Evolutionary conservation across 768 basidiomycete species (phyloP).

Genomic region (Kwoniella newhampshirensis): DNA sequence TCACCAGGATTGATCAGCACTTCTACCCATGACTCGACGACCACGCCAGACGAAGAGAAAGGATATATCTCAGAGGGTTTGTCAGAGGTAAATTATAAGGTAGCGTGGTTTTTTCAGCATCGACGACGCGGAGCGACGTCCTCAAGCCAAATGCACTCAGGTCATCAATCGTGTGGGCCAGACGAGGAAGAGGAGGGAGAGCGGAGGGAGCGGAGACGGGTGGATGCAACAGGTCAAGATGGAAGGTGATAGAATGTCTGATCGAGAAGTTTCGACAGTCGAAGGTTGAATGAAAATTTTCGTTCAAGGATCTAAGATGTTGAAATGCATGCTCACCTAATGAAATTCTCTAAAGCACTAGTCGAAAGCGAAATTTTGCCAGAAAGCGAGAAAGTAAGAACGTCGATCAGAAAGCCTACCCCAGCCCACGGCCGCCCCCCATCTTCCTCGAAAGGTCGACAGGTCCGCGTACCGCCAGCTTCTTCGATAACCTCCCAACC

Average conservation of each 20-base stretch:
- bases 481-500: constrained; percentile 40
- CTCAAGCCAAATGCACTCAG: constrained; percentile 53
- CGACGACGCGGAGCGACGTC: constrained; percentile 27
- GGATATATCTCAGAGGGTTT: not conserved
- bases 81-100: constrained; percentile 27
- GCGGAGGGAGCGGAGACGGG: not conserved
- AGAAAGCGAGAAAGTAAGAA: constrained; percentile 16
- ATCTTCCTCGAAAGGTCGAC: constrained; percentile 21
- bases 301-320: not conserved
- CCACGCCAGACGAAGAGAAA: not conserved
- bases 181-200: not conserved
- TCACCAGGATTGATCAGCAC: not conserved
- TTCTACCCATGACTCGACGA: not conserved
- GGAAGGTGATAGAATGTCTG: constrained; percentile 1
- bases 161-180: constrained; percentile 38
- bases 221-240: not conserved
- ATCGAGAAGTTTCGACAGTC: not conserved
- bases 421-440: constrained; percentile 37
- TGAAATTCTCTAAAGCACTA: constrained; percentile 17
- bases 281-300: constrained; percentile 13
- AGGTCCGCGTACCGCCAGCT: constrained; percentile 41
- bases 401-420: constrained; percentile 52
- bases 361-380: not conserved
- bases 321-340: constrained; percentile 48
- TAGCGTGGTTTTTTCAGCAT: constrained; percentile 51